These are phyloP conservation scores for Scheffersomyces coipomensis DNA, from an alignment of 805 yeast species.

Conservation along the genomic window DNA sequence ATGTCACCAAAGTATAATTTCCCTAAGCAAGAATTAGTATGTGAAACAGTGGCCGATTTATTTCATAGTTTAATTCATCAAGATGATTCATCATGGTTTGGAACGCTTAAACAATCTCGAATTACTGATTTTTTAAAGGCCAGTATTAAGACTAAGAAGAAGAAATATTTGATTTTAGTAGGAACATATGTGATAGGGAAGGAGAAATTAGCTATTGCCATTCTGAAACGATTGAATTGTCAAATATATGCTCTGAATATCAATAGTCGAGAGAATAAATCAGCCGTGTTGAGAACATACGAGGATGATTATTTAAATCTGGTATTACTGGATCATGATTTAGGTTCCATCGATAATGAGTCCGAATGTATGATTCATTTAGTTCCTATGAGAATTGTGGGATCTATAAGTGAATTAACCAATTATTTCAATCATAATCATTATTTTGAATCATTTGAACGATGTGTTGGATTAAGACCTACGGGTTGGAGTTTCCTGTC, in stretches of 20 bases:
- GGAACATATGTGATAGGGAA: conserved; percentile 95
- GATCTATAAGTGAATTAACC: conserved; percentile 44
- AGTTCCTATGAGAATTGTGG: conserved; percentile 61
- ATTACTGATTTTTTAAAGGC: conserved; percentile 34
- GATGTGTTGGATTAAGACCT: conserved; percentile 74
- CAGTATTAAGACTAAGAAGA: conserved; percentile 15
- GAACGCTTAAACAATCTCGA: conserved; percentile 31
- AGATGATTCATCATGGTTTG: conserved; percentile 30
- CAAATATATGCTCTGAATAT: conserved; percentile 54
- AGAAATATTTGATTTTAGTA: conserved; percentile 57
- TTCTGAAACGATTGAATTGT: conserved; percentile 51
- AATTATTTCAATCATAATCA: conserved; percentile 48
- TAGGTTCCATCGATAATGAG: conserved; percentile 46
- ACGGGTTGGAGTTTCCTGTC: conserved; percentile 81
- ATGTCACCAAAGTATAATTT: conserved; percentile 71
- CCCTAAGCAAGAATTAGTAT: conserved; percentile 73
- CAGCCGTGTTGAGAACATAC: conserved; percentile 42
- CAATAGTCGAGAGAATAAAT: conserved; percentile 43
- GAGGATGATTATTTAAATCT: conserved; percentile 40
- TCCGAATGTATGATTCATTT: conserved; percentile 62
- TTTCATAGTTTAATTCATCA: conserved; percentile 37
- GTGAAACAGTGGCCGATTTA: conserved; percentile 57
- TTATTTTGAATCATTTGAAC: conserved; percentile 47
- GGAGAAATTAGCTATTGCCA: conserved; percentile 73
- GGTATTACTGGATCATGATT: conserved; percentile 25